A percentile compares a stretch with the other conserved stretches of the same genome.
These are phyloP conservation scores for Oidiodendron maius DNA, from an alignment of 495 filamentous ascomycete species.

Conservation along the genomic window DNA sequence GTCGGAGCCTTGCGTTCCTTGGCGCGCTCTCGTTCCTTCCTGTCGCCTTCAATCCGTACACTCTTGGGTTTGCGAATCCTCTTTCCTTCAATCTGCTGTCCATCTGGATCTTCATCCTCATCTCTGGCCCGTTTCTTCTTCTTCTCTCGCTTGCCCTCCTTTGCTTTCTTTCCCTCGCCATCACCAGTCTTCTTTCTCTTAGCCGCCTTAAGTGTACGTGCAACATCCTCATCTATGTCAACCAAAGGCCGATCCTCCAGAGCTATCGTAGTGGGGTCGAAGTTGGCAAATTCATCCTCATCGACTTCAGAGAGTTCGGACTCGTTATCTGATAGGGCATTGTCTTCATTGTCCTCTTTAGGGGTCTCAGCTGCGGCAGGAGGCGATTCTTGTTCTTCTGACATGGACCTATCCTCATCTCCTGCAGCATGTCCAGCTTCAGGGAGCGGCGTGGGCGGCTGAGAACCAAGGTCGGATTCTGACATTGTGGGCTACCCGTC, in stretches of 20 bases:
- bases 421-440: slow-evolving; percentile 41
- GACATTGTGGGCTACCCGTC: slow-evolving; percentile 16
- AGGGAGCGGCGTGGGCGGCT: slow-evolving; percentile 26
- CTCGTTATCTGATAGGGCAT: slow-evolving; percentile 64
- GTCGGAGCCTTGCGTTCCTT: slow-evolving; percentile 40
- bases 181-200: slow-evolving; percentile 73
- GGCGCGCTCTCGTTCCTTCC: slow-evolving; percentile 30
- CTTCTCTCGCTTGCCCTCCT: slow-evolving; percentile 70
- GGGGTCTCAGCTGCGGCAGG: slow-evolving; percentile 30
- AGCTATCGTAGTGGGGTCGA: slow-evolving; percentile 71
- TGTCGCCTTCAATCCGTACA: slow-evolving; percentile 30
- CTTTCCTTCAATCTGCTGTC: slow-evolving; percentile 52
- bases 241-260: slow-evolving; percentile 71
- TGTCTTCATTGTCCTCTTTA: slow-evolving; percentile 27
- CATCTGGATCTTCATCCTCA: slow-evolving; percentile 47
- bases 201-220: slow-evolving; percentile 61
- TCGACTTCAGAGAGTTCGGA: slow-evolving; percentile 93
- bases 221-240: slow-evolving; percentile 82
- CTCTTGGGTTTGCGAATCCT: slow-evolving; percentile 38
- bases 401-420: slow-evolving; percentile 33
- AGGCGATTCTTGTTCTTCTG: slow-evolving; percentile 37
- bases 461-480: slow-evolving; percentile 26
- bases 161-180: slow-evolving; percentile 61
- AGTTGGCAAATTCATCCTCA: slow-evolving; percentile 88
- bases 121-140: slow-evolving; percentile 60